Evolutionary conservation across 257 asterid genomes (phyloP).

Genomic region (Solanum bukasovii): DNA sequence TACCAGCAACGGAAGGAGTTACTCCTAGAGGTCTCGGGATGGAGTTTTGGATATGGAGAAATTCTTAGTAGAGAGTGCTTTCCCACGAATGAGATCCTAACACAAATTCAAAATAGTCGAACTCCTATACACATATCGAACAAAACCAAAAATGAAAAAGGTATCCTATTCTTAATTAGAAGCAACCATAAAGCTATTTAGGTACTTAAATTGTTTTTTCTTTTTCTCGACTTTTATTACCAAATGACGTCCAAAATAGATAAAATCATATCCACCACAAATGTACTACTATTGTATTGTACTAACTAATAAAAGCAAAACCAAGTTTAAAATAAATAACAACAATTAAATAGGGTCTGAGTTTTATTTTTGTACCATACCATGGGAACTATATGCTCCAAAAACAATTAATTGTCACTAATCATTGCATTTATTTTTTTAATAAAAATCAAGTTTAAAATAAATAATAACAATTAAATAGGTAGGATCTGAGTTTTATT

Average conservation of each 20-base stretch:
- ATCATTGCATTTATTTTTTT: neutral
- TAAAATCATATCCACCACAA: neutral
- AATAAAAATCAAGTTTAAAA: neutral
- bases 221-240: neutral
- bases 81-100: too few species aligned
- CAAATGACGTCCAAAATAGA: neutral
- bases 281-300: neutral
- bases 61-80: too few species aligned
- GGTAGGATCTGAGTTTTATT: neutral
- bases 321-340: neutral
- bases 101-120: too few species aligned
- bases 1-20: neutral
- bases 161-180: neutral
- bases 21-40: accelerated
- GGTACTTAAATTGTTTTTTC: neutral
- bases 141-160: too few species aligned
- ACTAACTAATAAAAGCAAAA: neutral
- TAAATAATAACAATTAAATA: neutral
- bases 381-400: neutral
- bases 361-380: neutral
- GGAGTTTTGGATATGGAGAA: too few species aligned
- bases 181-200: neutral
- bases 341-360: neutral
- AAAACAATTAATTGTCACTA: neutral
- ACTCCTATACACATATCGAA: too few species aligned